A percentile compares a stretch with the other conserved stretches of the same genome.
phyloP scores from a whole-genome alignment of 2,329 filamentous ascomycete species.

The Periconia digitata region DNA sequence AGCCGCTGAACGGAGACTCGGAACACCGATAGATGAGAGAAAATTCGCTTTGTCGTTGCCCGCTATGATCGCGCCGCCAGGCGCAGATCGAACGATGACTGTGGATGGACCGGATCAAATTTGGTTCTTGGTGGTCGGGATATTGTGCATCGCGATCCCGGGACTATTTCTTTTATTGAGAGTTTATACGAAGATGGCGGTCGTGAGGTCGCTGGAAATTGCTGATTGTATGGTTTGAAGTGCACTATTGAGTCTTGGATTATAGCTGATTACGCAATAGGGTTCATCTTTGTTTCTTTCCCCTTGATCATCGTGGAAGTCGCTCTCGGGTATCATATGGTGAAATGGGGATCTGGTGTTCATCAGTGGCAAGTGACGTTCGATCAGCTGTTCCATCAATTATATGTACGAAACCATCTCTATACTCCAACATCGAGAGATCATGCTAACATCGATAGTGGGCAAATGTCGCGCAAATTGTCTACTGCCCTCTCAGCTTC shows the following conservation, averaged over 20 bases:
- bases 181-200: conserved; percentile 24
- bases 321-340: conserved; percentile 25
- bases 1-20: not conserved
- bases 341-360: conserved; percentile 30
- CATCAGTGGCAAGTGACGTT: conserved; percentile 33
- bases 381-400: conserved; percentile 25
- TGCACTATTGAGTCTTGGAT: not conserved
- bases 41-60: conserved; percentile 17
- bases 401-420: conserved; percentile 20
- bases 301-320: conserved; percentile 25
- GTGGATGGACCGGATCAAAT: conserved; percentile 21
- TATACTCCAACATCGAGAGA: not conserved
- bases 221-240: conserved; percentile 26
- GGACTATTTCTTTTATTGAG: conserved; percentile 22
- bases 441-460: conserved; percentile 16
- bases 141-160: conserved; percentile 22
- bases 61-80: conserved; percentile 13
- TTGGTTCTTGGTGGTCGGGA: conserved; percentile 25
- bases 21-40: conserved; percentile 9
- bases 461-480: conserved; percentile 25
- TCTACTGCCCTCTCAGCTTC: conserved; percentile 31
- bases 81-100: conserved; percentile 22
- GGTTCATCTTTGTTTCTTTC: conserved; percentile 26
- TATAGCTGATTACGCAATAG: conserved; percentile 12
- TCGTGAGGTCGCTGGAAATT: conserved; percentile 23